These are phyloP conservation scores for Phytophthora aleatoria DNA, from an alignment of 352 stramenopile species.

Conservation along the genomic window DNA sequence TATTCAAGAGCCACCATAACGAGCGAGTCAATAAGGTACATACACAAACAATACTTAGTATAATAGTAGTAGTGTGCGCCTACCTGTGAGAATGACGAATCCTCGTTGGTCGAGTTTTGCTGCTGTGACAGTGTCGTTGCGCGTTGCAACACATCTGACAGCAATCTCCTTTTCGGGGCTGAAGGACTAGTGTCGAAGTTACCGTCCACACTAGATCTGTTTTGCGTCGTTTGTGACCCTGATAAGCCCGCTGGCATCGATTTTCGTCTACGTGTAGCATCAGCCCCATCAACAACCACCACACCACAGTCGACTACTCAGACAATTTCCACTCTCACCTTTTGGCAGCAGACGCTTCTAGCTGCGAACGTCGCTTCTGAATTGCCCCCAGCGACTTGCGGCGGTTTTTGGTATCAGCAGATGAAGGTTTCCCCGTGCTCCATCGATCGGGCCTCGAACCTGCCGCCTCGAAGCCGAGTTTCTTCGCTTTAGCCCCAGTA, in stretches of 20 bases:
- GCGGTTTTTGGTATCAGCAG: slow-evolving; percentile 39
- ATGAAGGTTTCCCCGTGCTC: slow-evolving; percentile 32
- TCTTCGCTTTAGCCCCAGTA: slow-evolving; percentile 21
- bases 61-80: background rate
- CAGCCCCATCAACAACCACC: background rate
- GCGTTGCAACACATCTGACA: slow-evolving; percentile 64
- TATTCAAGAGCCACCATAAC: background rate
- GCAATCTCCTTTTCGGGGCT: slow-evolving; percentile 30
- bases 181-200: slow-evolving; percentile 1
- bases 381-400: slow-evolving; percentile 45
- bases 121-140: slow-evolving; percentile 70
- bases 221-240: slow-evolving; percentile 7
- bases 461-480: slow-evolving; percentile 52
- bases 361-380: slow-evolving; percentile 30
- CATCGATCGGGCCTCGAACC: slow-evolving; percentile 56
- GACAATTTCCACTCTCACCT: slow-evolving; percentile 13
- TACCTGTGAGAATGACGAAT: slow-evolving; percentile 25
- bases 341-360: slow-evolving; percentile 30
- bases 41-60: background rate
- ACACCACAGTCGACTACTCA: background rate
- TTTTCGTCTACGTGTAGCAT: slow-evolving; percentile 24
- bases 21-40: slow-evolving; percentile 4
- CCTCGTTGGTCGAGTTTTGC: slow-evolving; percentile 8
- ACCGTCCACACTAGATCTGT: slow-evolving; percentile 13
- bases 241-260: slow-evolving; percentile 25